A percentile compares a stretch with the other conserved stretches of the same genome.
phyloP scores from a whole-genome alignment of 2,329 filamentous ascomycete genomes.

The Bipolaris sorokiniana region DNA sequence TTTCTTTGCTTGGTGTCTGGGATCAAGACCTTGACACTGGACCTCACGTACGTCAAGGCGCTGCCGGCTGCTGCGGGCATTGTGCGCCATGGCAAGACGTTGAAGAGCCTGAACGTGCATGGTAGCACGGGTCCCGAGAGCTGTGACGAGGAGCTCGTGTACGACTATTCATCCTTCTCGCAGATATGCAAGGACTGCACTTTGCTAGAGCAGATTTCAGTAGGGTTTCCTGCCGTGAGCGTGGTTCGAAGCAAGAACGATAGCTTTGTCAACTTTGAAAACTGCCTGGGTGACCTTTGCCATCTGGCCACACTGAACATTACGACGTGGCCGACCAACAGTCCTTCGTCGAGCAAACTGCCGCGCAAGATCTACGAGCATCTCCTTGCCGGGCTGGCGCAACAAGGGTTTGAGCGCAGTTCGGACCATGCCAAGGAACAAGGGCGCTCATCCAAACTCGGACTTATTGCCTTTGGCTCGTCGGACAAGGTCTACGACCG shows the following conservation, averaged over 20 bases:
- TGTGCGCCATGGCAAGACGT: conserved; percentile 53
- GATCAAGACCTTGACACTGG: conserved; percentile 53
- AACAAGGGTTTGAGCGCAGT: conserved; percentile 47
- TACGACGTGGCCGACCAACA: conserved; percentile 56
- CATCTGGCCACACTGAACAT: conserved; percentile 56
- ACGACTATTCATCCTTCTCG: conserved; percentile 52
- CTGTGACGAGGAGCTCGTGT: conserved; percentile 53
- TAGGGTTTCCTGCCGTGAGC: conserved; percentile 56
- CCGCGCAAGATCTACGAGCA: conserved; percentile 55
- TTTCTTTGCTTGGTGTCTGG: conserved; percentile 56
- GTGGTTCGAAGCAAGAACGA: conserved; percentile 51
- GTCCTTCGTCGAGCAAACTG: conserved; percentile 48
- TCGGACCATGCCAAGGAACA: conserved; percentile 35
- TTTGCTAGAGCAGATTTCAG: conserved; percentile 53
- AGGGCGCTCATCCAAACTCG: conserved; percentile 46
- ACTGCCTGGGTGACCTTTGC: conserved; percentile 47
- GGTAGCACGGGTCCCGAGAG: conserved; percentile 45
- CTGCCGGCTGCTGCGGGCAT: conserved; percentile 54
- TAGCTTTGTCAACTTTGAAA: conserved; percentile 54
- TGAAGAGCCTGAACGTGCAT: conserved; percentile 55
- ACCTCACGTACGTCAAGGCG: conserved; percentile 51
- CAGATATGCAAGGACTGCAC: conserved; percentile 55
- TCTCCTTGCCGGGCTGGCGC: conserved; percentile 51
- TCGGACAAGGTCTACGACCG: conserved; percentile 57
- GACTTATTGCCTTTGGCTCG: conserved; percentile 55